Evolutionary conservation across 129 eudicot species (phyloP), one percentile per base, ranked within the genome.

Genomic region (Glebionis coronaria): DNA sequence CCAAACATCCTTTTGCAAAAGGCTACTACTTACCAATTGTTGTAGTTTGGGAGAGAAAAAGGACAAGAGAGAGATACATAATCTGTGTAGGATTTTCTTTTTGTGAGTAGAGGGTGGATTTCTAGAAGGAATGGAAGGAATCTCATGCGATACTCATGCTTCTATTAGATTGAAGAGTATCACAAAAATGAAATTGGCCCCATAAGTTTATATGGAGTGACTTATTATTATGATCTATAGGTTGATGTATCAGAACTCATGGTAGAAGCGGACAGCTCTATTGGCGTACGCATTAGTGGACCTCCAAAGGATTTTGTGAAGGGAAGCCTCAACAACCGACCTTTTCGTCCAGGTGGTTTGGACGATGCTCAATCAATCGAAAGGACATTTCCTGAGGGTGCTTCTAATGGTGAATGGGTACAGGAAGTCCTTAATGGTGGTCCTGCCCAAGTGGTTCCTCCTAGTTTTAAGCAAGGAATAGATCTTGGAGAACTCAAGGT

Each of bases 331-430:
- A 77, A 72, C 67, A 94, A 79, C 59, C 99, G 97, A 31, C 99
- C 99, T 62, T 94, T 94, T 76, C 95, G 86, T 60, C 99, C 97
- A 28, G 99, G 99, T 58, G 99, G 99, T 42, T 76, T 94, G 78
- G 95, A 90, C 46, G 83, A 82, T 73, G 81, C 95, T 66, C 85
- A 79, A 70, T 80, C 97, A 16, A 19, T 75, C 52, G 87, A 81
- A 42, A 90, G 91, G 84, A 79, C 70, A 60, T 59, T 78, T 65
- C 97, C 97, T 11, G 93, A 84, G 16, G 96, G 97, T 64, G 93
- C 95, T 73, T 71, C 85, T 35, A 83, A 78, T 53, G 97, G 99
- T 57, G 93, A 86, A 75, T 94, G 99, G 99, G 89, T 82, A 56
- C 58, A 56, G 71, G 99, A 90, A 82, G 82, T 94, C 70, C 82